Percentiles rank a stretch among this genome's conserved stretches.
Conservation (phyloP, 495 filamentous ascomycete species). For the Penicillium bialowiezense region DNA sequence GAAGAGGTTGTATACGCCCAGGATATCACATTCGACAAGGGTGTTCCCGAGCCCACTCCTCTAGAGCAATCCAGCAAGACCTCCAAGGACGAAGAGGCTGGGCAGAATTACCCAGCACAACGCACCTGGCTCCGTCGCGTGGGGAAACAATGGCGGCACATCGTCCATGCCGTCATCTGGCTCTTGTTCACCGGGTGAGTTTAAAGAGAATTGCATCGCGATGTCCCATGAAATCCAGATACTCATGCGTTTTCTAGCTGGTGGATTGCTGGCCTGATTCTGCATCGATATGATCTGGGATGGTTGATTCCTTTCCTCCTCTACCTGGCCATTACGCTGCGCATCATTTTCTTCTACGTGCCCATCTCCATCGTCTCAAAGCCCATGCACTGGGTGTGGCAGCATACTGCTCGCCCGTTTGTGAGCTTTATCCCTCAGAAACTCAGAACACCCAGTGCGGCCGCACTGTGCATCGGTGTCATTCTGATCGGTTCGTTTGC, state of each 20-base stretch:
- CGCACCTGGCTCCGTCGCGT: slow-evolving; percentile 26
- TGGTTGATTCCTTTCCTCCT: slow-evolving; percentile 86
- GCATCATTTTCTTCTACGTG: slow-evolving; percentile 70
- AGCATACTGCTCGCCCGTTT: slow-evolving; percentile 53
- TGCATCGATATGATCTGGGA: slow-evolving; percentile 68
- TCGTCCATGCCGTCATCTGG: slow-evolving; percentile 50
- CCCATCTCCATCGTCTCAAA: slow-evolving; percentile 61
- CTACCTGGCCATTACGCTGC: slow-evolving; percentile 70
- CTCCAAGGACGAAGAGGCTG: slow-evolving; percentile 32
- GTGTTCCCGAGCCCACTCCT: slow-evolving; percentile 39
- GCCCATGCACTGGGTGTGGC: slow-evolving; percentile 67
- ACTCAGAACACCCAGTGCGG: slow-evolving; percentile 57
- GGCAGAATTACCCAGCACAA: slow-evolving; percentile 17
- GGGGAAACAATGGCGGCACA: slow-evolving; percentile 31
- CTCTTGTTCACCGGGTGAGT: slow-evolving; percentile 61
- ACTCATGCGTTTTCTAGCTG: slow-evolving; percentile 52
- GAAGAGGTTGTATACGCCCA: slow-evolving; percentile 50
- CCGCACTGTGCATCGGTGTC: slow-evolving; percentile 57
- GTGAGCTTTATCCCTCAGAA: slow-evolving; percentile 58
- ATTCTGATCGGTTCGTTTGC: slow-evolving; percentile 75
- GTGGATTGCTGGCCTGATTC: slow-evolving; percentile 81
- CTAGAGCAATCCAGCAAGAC: slow-evolving; percentile 40
- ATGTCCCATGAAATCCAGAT: slow-evolving; percentile 1
- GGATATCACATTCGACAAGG: slow-evolving; percentile 40
- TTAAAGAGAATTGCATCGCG: too few relatives aligned